phyloP scores from a whole-genome alignment of 1,139 yeast genomes.

The Sugiyamaella paludigena region DNA sequence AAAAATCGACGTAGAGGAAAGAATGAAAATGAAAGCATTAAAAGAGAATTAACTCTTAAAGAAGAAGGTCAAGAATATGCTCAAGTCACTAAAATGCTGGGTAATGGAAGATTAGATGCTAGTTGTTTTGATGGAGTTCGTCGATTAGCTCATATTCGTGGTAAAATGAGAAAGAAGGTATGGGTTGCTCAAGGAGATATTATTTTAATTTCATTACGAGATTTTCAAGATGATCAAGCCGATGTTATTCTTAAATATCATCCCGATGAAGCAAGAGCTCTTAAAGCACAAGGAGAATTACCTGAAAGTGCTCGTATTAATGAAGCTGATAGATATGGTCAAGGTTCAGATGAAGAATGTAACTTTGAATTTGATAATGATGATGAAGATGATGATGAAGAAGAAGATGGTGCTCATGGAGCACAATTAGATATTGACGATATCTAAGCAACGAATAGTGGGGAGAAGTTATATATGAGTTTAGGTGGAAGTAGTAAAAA shows the following conservation, averaged over 20 bases:
- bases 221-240: constrained; percentile 97
- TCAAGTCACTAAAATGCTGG: constrained; percentile 96
- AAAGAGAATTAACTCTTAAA: constrained; percentile 86
- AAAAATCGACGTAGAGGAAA: constrained; percentile 98
- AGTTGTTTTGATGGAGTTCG: constrained; percentile 89
- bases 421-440: constrained; percentile 82
- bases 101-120: constrained; percentile 96
- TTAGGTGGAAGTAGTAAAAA: too few relatives aligned
- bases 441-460: constrained; percentile 57
- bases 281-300: constrained; percentile 93
- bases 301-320: constrained; percentile 94
- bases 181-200: constrained; percentile 99
- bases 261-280: constrained; percentile 96
- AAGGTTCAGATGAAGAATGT: constrained; percentile 95
- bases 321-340: constrained; percentile 96
- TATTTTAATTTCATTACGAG: constrained; percentile 91
- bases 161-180: constrained; percentile 97
- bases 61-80: constrained; percentile 99
- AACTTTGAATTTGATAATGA: constrained; percentile 98
- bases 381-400: constrained; percentile 74
- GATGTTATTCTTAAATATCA: constrained; percentile 96
- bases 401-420: constrained; percentile 51
- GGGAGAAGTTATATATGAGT: too few relatives aligned
- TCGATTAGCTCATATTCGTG: constrained; percentile 97
- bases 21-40: constrained; percentile 87